Evolutionary conservation across 2,329 filamentous ascomycete genomes (phyloP).

Genomic region (Xylariaceae sp.): DNA sequence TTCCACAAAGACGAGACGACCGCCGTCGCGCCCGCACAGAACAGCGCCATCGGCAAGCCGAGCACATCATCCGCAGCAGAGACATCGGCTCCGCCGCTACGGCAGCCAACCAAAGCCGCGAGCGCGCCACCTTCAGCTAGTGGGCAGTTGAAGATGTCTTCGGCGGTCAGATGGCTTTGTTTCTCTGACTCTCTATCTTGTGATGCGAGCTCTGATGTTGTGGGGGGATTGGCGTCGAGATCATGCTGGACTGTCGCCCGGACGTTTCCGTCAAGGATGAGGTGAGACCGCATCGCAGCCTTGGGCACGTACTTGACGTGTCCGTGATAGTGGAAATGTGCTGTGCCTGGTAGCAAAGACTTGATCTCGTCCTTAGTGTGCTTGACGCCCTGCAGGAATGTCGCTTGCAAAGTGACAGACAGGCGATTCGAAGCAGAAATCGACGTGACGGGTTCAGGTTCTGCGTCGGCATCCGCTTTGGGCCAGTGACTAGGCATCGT

Average conservation of each 20-base stretch:
- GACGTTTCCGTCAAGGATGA: background rate
- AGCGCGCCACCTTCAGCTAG: too few relatives aligned
- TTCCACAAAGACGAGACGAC: background rate
- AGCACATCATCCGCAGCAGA: background rate
- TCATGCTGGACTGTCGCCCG: too few relatives aligned
- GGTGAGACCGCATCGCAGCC: background rate
- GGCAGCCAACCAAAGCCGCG: background rate
- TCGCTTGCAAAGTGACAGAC: too few relatives aligned
- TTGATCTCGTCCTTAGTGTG: too few relatives aligned
- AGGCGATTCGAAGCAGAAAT: too few relatives aligned
- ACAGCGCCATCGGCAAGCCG: background rate
- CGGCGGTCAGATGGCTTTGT: too few relatives aligned
- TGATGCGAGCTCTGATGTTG: too few relatives aligned
- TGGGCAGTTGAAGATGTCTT: too few relatives aligned
- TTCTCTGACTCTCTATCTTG: too few relatives aligned
- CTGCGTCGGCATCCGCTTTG: background rate
- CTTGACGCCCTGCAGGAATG: too few relatives aligned
- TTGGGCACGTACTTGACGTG: background rate
- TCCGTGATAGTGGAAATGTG: background rate
- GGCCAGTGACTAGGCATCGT: background rate
- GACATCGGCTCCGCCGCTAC: background rate
- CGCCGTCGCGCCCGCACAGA: background rate
- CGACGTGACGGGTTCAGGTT: background rate
- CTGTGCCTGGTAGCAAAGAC: too few relatives aligned
- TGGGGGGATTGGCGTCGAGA: too few relatives aligned